Conservation (phyloP, 192 early-diverging fungal species). For the Linnemannia zychae region DNA sequence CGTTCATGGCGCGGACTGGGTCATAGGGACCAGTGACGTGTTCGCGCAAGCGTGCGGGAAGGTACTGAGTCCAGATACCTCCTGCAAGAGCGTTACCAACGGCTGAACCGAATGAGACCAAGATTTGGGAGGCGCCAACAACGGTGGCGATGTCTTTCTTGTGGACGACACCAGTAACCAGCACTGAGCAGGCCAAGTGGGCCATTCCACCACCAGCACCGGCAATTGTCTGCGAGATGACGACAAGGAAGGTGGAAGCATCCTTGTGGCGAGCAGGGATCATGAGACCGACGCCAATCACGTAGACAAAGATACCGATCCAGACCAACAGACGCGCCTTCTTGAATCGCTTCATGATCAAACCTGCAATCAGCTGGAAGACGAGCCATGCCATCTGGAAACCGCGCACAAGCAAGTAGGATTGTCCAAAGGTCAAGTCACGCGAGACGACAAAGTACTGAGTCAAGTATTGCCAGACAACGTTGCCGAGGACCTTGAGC, state of each 20-base stretch:
- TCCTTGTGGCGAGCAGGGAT: constrained; percentile 35
- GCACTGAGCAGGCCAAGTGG: constrained; percentile 34
- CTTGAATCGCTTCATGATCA: constrained; percentile 37
- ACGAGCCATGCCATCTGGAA: constrained; percentile 42
- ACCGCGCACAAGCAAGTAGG: constrained; percentile 39
- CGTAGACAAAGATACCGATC: constrained; percentile 46
- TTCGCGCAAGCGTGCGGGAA: constrained; percentile 18
- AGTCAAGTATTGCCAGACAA: constrained; percentile 51
- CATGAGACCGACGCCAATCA: constrained; percentile 46
- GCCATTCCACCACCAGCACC: constrained; percentile 56
- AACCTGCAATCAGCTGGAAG: constrained; percentile 28
- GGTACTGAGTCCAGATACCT: constrained; percentile 52
- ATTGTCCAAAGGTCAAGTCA: constrained; percentile 14
- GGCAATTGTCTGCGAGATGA: constrained; percentile 49
- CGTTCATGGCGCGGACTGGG: constrained; percentile 33
- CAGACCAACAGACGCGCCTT: constrained; percentile 35
- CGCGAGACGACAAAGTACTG: constrained; percentile 43
- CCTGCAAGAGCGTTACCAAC: constrained; percentile 40
- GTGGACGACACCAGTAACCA: constrained; percentile 42
- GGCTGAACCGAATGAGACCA: constrained; percentile 44
- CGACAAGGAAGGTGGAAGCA: constrained; percentile 32
- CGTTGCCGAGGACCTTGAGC: constrained; percentile 43
- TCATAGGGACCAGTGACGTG: constrained; percentile 50
- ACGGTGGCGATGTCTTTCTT: constrained; percentile 36
- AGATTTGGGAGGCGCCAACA: constrained; percentile 40